Base-by-base conservation (phyloP, 202 grass and related monocot species). In the Saccharum hybrid region DNA sequence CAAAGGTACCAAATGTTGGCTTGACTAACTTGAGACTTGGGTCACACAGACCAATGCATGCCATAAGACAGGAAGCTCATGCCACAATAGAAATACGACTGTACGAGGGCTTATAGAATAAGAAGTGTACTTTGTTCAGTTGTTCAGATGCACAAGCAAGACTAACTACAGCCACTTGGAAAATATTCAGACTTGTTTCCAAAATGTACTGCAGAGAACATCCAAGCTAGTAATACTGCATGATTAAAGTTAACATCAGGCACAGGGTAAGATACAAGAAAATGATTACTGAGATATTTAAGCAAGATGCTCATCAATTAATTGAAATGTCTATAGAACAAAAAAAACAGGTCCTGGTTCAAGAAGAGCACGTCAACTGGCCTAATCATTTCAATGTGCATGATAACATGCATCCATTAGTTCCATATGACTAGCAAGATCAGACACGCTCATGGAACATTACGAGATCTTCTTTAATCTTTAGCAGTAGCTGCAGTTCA, bases 21-120 rank as follows among this genome's bases (percentile, higher is more conserved):
- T 73, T 33, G 45, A 73, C 26, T 73, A 73, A 16, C 70, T 52
- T 52, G 70, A 46, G 26, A 51, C 26, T 51, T 73, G 42, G 68
- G 12, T 15, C 6, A 16, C 2, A 48, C 8, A 31, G 7, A 56
- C 22, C 43, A 71, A 71, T 12, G 8, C 41, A 46, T 46, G 42
- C 4, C 1, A 30, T 72, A 72, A 51, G 26, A 51, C 3, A 45
- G 41, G 45, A 72, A 16, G 21, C 1, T 71, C 22, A 9, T 71
- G 38, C 22, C 43, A 43, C 68, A 30, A 16, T 4, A 30, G 7
- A 31, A 49, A 13, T 48, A 49, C 1, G 4, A 49, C 12, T 46
- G 46, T 5, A 15, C 4, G 7, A 18, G 13, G 8, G 3, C 12
- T 31, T 49, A 49, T 45, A 71, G 31, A 63, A 65, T 52, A 82